Evolutionary conservation across 2,329 filamentous ascomycete genomes (phyloP), one percentile per base, ranked within the genome.

Genomic region (Calonectria pseudoreteaudii): DNA sequence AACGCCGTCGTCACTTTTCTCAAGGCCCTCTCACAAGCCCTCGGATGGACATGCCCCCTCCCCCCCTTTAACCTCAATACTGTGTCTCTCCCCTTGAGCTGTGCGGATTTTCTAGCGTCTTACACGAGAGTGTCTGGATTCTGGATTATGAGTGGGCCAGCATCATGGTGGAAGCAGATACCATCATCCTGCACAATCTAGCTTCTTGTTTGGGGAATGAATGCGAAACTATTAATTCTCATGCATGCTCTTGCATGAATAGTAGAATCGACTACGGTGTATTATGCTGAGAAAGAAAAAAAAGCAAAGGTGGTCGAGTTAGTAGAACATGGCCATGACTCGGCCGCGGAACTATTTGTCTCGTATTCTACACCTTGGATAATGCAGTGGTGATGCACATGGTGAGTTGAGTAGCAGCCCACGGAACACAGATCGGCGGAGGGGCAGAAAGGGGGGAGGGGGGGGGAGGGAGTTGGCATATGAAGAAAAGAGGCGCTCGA

Each of bases 371-470:
- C 30, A 56, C 18, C 18, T 3, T 20, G 6, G 3, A 62, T 16
- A 41, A 41, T 28, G 38, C 89, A 7, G 86, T 86, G 6, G 86
- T 86, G 47, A 80, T 84, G 82, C 89, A 91, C 50, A 86, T n/a
- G 82, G 3, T 85, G 85, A 11, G 85, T 86, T 38, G 85, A 74
- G 23, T 88, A 83, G 80, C 88, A 90, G 28, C 87, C 86, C 49
- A 84, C 81, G 36, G 83, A 84, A 76, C 88, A 89, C 16, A 87
- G 88, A 78, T 88, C 83, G 67, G 79, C 82, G 77, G 83, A 8
- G 30, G 30, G 82, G n/a, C n/a, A n/a, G n/a, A n/a, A n/a, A n/a
- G n/a, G n/a, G n/a, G n/a, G n/a, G n/a, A n/a, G n/a, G n/a, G n/a
- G n/a, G n/a, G n/a, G n/a, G n/a, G n/a, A n/a, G n/a, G 26, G 41